Conservation (phyloP, 331 rosid genomes). For the Phaseolus coccineus region DNA sequence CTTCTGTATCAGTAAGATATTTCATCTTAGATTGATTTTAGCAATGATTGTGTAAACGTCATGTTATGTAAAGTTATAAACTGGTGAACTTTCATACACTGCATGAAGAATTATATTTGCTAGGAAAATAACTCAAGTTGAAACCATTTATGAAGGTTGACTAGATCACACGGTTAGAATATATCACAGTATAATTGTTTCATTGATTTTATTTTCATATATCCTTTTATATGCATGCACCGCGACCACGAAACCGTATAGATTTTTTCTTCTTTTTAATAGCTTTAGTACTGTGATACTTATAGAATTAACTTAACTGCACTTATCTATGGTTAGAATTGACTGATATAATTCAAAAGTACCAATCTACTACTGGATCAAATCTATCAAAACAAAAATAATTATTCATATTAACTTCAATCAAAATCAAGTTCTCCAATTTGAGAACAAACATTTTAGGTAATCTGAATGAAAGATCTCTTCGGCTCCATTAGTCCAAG, state of each 20-base stretch:
- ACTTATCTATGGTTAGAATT: neutral
- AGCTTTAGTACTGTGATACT: neutral
- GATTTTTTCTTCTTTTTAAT: neutral
- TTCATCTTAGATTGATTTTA: neutral
- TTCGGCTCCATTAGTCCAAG: slow-evolving; percentile 4
- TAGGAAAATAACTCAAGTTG: neutral
- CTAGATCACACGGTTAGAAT: neutral
- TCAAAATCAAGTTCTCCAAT: neutral
- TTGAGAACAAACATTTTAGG: neutral
- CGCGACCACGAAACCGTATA: slow-evolving; percentile 5
- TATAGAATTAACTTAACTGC: too few species aligned
- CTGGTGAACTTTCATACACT: neutral
- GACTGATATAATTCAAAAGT: slow-evolving; percentile 1
- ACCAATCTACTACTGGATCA: slow-evolving; percentile 7
- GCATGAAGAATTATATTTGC: neutral
- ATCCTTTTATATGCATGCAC: neutral
- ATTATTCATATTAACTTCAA: neutral
- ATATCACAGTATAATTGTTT: neutral
- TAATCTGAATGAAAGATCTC: slow-evolving; percentile 22
- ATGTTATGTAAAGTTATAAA: too few species aligned
- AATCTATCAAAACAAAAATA: neutral
- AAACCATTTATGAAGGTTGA: neutral
- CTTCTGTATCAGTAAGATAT: neutral
- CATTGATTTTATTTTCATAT: neutral
- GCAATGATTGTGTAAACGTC: neutral